Percentiles rank a stretch among this genome's conserved stretches.
phyloP scores from a whole-genome alignment of 352 stramenopile species.

The Phytophthora pini region DNA sequence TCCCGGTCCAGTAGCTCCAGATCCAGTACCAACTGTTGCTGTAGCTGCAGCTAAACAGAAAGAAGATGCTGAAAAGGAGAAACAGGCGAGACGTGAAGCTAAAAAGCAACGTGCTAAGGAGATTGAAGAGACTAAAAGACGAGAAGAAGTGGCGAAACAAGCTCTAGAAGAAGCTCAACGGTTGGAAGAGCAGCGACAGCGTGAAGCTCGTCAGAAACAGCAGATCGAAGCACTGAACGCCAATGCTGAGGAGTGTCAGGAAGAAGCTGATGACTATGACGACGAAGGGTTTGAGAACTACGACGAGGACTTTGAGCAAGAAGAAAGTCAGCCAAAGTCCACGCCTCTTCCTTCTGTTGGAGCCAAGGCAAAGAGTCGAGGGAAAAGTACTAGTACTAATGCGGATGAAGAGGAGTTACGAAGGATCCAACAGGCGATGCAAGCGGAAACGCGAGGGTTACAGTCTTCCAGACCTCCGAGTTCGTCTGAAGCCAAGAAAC shows the following conservation, averaged over 20 bases:
- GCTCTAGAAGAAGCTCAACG: conserved; percentile 53
- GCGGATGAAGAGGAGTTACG: conserved; percentile 45
- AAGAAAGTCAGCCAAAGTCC: conserved; percentile 38
- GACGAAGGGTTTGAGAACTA: conserved; percentile 78
- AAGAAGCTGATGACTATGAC: conserved; percentile 69
- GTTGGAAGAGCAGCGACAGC: conserved; percentile 52
- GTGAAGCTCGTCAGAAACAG: conserved; percentile 56
- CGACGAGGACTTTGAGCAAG: conserved; percentile 64
- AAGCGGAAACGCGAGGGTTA: conserved; percentile 66
- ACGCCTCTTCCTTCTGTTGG: conserved; percentile 21
- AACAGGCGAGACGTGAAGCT: conserved; percentile 49
- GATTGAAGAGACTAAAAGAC: conserved; percentile 52
- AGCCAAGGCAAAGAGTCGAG: conserved; percentile 32
- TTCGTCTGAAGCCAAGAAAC: conserved; percentile 20
- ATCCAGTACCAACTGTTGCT: conserved; percentile 12
- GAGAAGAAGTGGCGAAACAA: conserved; percentile 57
- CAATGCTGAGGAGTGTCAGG: conserved; percentile 75
- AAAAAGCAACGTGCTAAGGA: conserved; percentile 64
- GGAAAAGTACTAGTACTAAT: conserved; percentile 7
- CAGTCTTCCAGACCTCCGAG: conserved; percentile 36
- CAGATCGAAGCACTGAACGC: conserved; percentile 66
- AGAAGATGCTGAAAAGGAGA: conserved; percentile 48
- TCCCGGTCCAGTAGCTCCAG: conserved; percentile 14
- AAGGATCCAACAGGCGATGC: conserved; percentile 70
- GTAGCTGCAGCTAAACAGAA: conserved; percentile 40